phyloP scores from a whole-genome alignment of 2,329 filamentous ascomycete species.

The Ascochyta pisi region DNA sequence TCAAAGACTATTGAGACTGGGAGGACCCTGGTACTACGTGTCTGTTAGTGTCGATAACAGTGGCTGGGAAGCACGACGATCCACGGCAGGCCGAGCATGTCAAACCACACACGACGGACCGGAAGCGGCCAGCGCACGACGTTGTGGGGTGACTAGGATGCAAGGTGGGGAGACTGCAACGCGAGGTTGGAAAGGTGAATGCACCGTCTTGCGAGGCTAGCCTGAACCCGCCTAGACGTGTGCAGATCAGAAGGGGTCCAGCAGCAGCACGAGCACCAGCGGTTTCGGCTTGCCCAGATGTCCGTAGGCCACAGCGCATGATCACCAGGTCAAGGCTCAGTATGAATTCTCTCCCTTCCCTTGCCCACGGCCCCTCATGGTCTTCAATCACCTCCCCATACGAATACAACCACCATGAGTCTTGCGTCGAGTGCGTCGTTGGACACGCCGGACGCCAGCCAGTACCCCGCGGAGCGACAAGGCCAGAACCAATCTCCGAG shows the following conservation, averaged over 20 bases:
- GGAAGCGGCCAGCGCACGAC: conserved; percentile 4
- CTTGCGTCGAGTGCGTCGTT: conserved; percentile 11
- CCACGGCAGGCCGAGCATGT: background rate
- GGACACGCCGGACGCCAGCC: background rate
- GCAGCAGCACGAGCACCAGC: conserved; percentile 1
- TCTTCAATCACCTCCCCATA: background rate
- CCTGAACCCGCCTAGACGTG: conserved; percentile 4
- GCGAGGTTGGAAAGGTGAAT: conserved; percentile 9
- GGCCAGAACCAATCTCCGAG: conserved; percentile 13
- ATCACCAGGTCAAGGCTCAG: conserved; percentile 16
- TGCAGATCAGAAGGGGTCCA: conserved; percentile 17
- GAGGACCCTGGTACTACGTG: conserved; percentile 1
- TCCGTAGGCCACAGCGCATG: conserved; percentile 19
- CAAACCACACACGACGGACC: conserved; percentile 4
- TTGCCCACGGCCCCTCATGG: conserved; percentile 6
- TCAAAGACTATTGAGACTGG: background rate
- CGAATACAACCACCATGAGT: conserved; percentile 7
- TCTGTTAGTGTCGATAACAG: conserved; percentile 1
- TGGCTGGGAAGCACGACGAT: background rate
- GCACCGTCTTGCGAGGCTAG: background rate
- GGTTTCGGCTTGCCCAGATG: conserved; percentile 15
- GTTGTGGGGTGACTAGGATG: conserved; percentile 16
- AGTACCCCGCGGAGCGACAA: conserved; percentile 9
- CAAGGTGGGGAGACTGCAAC: conserved; percentile 11
- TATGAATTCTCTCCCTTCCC: conserved; percentile 5